Base-by-base conservation (phyloP, 2,329 filamentous ascomycete genomes). In the Talaromyces sp. region DNA sequence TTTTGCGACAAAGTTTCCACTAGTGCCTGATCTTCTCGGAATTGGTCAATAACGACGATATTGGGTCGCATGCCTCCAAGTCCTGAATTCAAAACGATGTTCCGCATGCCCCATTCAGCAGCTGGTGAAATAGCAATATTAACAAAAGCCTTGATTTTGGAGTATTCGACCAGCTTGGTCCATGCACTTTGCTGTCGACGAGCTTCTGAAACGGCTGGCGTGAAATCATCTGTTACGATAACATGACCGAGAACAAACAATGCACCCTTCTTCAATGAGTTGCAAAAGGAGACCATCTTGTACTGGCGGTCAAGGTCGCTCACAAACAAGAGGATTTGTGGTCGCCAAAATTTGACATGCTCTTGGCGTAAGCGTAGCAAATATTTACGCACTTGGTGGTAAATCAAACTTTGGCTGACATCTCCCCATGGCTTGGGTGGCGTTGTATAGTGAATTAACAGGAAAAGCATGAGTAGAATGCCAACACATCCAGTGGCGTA, bases 281-380 rank as follows among this genome's bases (percentile, higher is more conserved):
- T 96, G 73, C 91, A 96, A 62, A 96, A 96, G 54, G 92, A 89
- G 2, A 96, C 93, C 36, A 96, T 81, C 37, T 89, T 87, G 48
- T 89, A 91, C 67, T 94, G 89, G 5, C 82, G 82, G n/a, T 91
- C 82, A 3, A 90, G 88, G 63, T 94, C 85, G 66, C 93, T 94
- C 58, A 94, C 85, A 48, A 96, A 83, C 0, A 96, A 79, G 43
- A 96, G 82, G 39, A 96, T 92, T 60, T 95, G 91, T 0, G 91
- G 91, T 47, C 91, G 82, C 91, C 91, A 96, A 69, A 95, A 96
- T 66, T 96, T 96, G 71, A 96, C 91, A 67, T 96, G 91, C 64
- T 96, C 91, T 32, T 90, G 90, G 45, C 85, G 86, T 27, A 96
- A 77, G n/a, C 90, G 85, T 27, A 96, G 77, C 27, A 96, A 75